Percentiles rank a stretch among this genome's conserved stretches.
These are phyloP conservation scores for Aspergillus diversus DNA, from an alignment of 495 filamentous ascomycete genomes.

Conservation along the genomic window DNA sequence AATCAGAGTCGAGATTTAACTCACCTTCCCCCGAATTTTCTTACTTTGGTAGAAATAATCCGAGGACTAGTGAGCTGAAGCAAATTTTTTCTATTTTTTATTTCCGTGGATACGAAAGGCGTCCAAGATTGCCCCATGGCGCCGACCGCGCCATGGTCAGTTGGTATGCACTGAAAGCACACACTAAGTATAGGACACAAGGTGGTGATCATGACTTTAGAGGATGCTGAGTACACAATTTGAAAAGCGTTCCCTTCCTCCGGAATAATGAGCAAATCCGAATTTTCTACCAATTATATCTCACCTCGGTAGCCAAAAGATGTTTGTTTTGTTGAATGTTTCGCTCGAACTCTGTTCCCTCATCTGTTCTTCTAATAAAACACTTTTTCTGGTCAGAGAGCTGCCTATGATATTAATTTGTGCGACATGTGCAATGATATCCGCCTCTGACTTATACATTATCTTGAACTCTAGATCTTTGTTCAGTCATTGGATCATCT, in stretches of 20 bases:
- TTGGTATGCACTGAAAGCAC: background rate
- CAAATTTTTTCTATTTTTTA: background rate
- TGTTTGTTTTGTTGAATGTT: no score
- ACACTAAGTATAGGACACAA: background rate
- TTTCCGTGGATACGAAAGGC: constrained; percentile 4
- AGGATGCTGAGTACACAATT: background rate
- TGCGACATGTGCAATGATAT: background rate
- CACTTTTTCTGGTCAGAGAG: background rate
- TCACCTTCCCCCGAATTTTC: no score
- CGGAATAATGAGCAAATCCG: no score
- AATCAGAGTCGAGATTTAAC: no score
- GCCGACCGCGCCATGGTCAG: background rate
- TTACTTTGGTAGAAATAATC: no score
- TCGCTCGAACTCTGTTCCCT: background rate
- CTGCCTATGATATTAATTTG: background rate
- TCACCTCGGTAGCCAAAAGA: no score
- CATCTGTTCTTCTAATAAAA: background rate
- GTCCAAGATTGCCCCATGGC: background rate
- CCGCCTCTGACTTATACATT: background rate
- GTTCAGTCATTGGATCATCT: background rate
- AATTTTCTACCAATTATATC: no score
- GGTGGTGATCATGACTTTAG: background rate
- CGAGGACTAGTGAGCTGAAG: background rate
- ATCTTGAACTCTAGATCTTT: background rate
- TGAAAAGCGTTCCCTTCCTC: no score